A percentile compares a stretch with the other conserved stretches of the same genome.
Conservation (phyloP, 371 early-diverging fungal species). For the Haplosporangium sp. region DNA sequence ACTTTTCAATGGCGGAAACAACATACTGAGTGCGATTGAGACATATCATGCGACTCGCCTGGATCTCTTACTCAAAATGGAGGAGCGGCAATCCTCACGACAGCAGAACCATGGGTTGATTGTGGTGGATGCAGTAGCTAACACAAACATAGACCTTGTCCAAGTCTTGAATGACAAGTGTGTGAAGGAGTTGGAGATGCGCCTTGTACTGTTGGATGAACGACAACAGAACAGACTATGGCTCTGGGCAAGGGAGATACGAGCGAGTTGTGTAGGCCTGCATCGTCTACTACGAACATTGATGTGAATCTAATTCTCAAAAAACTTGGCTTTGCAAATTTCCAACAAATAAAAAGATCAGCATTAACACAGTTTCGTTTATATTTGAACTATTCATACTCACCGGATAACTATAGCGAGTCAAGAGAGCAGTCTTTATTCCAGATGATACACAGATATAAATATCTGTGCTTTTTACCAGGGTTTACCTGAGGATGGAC, state of each 20-base stretch:
- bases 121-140: background rate
- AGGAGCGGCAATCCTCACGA: background rate
- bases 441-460: too few relatives aligned
- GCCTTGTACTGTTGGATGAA: constrained; percentile 1
- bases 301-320: background rate
- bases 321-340: too few relatives aligned
- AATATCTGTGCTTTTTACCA: too few relatives aligned
- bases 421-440: too few relatives aligned
- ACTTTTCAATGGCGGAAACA: constrained; percentile 13
- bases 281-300: constrained; percentile 7
- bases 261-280: constrained; percentile 5
- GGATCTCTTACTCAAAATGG: constrained; percentile 13
- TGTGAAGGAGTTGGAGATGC: constrained; percentile 2
- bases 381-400: too few relatives aligned
- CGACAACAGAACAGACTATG: constrained; percentile 4
- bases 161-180: background rate
- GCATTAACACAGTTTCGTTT: too few relatives aligned
- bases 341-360: too few relatives aligned
- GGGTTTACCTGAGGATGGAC: too few relatives aligned
- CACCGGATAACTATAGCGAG: too few relatives aligned
- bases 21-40: constrained; percentile 12
- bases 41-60: background rate
- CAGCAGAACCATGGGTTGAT: background rate
- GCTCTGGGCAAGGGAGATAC: constrained; percentile 11
- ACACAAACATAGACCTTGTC: background rate